A percentile compares a stretch with the other conserved stretches of the same genome.
Evolutionary conservation across 306 rosid genomes (phyloP).

Genomic region (Lotus japonicus): DNA sequence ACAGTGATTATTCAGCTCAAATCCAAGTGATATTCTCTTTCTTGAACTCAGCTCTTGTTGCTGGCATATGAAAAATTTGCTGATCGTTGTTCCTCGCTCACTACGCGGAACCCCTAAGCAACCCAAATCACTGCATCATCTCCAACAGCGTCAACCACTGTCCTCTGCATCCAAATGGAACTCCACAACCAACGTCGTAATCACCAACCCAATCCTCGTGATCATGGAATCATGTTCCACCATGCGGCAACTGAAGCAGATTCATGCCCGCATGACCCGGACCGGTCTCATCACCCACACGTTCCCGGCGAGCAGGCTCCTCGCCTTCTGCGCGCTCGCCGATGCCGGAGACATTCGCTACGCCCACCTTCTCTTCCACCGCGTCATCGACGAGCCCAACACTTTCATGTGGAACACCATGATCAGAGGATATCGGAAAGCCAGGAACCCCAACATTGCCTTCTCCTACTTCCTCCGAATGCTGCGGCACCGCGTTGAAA

Average conservation of each 20-base stretch:
- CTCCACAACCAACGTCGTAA: conserved; percentile 50
- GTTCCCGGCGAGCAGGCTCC: conserved; percentile 60
- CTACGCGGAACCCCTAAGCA: background rate
- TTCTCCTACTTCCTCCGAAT: conserved; percentile 40
- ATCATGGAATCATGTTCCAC: conserved; percentile 59
- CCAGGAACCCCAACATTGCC: conserved; percentile 31
- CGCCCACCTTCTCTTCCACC: conserved; percentile 37
- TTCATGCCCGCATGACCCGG: conserved; percentile 68
- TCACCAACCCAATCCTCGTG: conserved; percentile 59
- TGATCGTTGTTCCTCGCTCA: background rate
- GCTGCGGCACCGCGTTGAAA: conserved; percentile 26
- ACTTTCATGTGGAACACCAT: conserved; percentile 79
- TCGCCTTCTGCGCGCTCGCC: conserved; percentile 77
- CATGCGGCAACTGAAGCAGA: conserved; percentile 61
- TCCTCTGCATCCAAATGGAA: conserved; percentile 51
- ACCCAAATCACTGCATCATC: background rate
- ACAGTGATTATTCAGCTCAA: no score
- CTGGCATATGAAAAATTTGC: conserved; percentile 8
- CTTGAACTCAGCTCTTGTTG: no score
- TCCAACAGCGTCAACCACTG: conserved; percentile 8
- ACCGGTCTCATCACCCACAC: conserved; percentile 52
- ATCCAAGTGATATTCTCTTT: no score
- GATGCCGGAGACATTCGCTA: conserved; percentile 47
- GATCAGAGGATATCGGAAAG: conserved; percentile 53
- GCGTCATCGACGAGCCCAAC: conserved; percentile 44